Evolutionary conservation across 148 eudicot species (phyloP).

Genomic region (Diospyros kaki): DNA sequence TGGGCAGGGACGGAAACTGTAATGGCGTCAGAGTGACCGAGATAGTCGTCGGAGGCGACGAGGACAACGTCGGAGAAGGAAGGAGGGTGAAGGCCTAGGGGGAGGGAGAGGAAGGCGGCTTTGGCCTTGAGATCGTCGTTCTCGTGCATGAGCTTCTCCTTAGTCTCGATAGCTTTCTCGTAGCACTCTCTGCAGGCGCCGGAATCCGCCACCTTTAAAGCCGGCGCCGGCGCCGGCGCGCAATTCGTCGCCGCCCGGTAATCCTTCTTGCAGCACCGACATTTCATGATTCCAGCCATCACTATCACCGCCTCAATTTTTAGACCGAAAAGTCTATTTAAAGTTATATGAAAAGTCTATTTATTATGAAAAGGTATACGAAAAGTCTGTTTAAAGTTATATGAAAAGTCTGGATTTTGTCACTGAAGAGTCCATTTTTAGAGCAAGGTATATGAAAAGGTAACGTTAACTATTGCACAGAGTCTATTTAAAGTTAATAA

Average conservation of each 20-base stretch:
- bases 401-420: too few relatives aligned
- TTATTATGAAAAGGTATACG: too few relatives aligned
- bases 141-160: conserved; percentile 62
- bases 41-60: conserved; percentile 38
- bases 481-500: too few relatives aligned
- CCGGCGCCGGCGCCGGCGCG: too few relatives aligned
- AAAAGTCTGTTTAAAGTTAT: too few relatives aligned
- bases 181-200: conserved; percentile 82
- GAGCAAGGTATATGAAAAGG: too few relatives aligned
- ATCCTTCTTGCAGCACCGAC: conserved; percentile 58
- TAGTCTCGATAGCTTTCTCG: conserved; percentile 73
- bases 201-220: not conserved
- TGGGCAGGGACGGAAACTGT: conserved; percentile 52
- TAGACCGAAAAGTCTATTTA: too few relatives aligned
- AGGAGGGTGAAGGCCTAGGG: conserved; percentile 13
- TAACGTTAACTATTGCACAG: too few relatives aligned
- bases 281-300: conserved; percentile 20
- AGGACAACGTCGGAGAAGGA: conserved; percentile 59
- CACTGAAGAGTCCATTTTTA: too few relatives aligned
- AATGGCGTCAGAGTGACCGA: conserved; percentile 16
- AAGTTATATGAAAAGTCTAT: too few relatives aligned
- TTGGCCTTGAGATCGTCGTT: conserved; percentile 69
- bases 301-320: not conserved
- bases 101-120: conserved; percentile 40
- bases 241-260: conserved; percentile 29